Evolutionary conservation across 1,284 basidiomycete genomes (phyloP).

Genomic region (Vanrija sp.): DNA sequence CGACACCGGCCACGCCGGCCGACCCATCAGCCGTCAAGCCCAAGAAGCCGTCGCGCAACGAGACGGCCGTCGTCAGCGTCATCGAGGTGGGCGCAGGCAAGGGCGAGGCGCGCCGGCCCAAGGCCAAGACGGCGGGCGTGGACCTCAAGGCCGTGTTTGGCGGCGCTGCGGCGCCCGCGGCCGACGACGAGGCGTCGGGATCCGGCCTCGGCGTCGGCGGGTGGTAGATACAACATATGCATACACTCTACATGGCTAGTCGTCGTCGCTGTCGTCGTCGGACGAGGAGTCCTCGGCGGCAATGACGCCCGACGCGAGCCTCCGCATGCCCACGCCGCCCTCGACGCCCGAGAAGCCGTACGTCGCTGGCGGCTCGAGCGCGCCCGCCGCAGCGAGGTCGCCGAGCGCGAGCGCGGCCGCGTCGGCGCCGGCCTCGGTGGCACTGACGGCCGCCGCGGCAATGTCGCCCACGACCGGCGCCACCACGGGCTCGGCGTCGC

Average conservation of each 20-base stretch:
- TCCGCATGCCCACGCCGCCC: constrained; percentile 37
- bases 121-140: constrained; percentile 12
- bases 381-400: background rate
- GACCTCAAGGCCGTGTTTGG: constrained; percentile 22
- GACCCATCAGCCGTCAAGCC: constrained; percentile 4
- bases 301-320: constrained; percentile 26
- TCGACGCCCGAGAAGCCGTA: constrained; percentile 17
- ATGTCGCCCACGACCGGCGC: too few relatives aligned
- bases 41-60: constrained; percentile 8
- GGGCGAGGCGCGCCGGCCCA: constrained; percentile 1
- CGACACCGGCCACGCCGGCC: constrained; percentile 3
- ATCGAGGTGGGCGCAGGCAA: constrained; percentile 17
- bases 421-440: background rate
- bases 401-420: constrained; percentile 3
- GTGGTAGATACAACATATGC: constrained; percentile 8
- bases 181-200: background rate
- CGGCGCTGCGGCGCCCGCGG: background rate
- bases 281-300: constrained; percentile 21
- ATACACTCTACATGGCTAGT: background rate
- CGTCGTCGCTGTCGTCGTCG: constrained; percentile 31
- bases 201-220: constrained; percentile 5
- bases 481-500: background rate
- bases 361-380: too few relatives aligned
- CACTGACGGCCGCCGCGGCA: background rate
- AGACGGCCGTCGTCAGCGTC: constrained; percentile 28